Conservation (phyloP, 2,329 filamentous ascomycete species). For the Colletotrichum echinochloae region DNA sequence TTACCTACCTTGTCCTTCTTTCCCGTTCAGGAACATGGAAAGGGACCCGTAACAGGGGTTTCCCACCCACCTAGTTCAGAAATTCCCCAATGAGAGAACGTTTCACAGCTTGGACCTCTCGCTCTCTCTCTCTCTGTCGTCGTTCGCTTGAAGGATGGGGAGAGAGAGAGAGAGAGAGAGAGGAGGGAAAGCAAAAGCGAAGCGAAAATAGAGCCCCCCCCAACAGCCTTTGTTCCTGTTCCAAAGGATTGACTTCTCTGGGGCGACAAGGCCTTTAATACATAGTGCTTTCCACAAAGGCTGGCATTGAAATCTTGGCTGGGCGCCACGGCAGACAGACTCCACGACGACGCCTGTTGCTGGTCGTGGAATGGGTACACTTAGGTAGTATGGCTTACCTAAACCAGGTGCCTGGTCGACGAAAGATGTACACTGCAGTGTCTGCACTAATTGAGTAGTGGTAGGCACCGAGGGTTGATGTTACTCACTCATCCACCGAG, state of each 20-base stretch:
- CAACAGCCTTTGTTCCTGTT: neutral
- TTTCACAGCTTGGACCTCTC: no score
- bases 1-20: neutral
- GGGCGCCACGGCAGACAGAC: neutral
- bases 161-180: no score
- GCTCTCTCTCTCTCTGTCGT: no score
- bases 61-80: neutral
- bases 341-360: conserved; percentile 2
- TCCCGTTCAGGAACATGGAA: neutral
- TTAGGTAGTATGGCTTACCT: no score
- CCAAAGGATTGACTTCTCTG: neutral
- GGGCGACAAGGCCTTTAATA: neutral
- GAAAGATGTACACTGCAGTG: no score
- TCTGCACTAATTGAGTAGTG: neutral
- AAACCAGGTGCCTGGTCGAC: no score
- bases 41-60: conserved; percentile 1
- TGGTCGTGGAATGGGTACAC: neutral
- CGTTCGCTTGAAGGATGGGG: no score
- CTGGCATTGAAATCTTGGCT: conserved; percentile 8
- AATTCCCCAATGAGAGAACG: no score
- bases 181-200: neutral
- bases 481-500: no score
- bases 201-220: neutral
- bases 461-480: no score
- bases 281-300: neutral